Percentiles rank a stretch among this genome's conserved stretches.
These are phyloP conservation scores for Cladophialophora yegresii DNA, from an alignment of 2,329 filamentous ascomycete species.

Conservation along the genomic window DNA sequence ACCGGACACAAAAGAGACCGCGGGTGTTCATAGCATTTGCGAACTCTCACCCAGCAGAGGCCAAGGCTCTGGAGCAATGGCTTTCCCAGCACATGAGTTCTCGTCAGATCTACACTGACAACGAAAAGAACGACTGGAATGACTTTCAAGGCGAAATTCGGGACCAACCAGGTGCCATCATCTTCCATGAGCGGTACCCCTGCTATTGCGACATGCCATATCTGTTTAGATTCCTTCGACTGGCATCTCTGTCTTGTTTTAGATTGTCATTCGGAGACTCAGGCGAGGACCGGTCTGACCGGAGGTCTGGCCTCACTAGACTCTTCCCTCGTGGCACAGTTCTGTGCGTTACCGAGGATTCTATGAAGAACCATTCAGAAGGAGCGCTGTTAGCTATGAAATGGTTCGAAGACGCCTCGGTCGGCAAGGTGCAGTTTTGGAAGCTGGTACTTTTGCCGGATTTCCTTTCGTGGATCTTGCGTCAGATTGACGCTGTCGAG, in stretches of 20 bases:
- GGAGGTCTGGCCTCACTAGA: constrained; percentile 2
- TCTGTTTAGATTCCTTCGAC: constrained; percentile 6
- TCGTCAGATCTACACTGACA: constrained; percentile 21
- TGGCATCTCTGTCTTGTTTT: constrained; percentile 7
- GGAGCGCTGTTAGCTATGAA: constrained; percentile 15
- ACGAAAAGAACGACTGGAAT: constrained; percentile 22
- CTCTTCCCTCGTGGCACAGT: constrained; percentile 28
- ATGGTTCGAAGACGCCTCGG: constrained; percentile 24
- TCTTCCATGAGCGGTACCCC: constrained; percentile 21
- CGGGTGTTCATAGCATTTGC: constrained; percentile 30
- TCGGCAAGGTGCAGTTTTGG: constrained; percentile 13
- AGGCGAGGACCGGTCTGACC: background rate
- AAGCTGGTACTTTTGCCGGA: constrained; percentile 25
- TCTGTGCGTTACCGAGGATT: constrained; percentile 28
- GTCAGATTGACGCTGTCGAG: background rate
- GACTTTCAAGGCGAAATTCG: constrained; percentile 16
- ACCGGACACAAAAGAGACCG: constrained; percentile 5
- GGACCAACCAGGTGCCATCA: constrained; percentile 8
- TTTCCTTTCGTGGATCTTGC: constrained; percentile 19
- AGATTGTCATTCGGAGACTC: constrained; percentile 13
- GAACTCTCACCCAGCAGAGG: constrained; percentile 22
- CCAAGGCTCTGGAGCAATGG: constrained; percentile 22
- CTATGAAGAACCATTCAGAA: constrained; percentile 15
- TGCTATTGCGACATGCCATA: constrained; percentile 18
- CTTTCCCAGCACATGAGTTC: constrained; percentile 5